Base-by-base conservation (phyloP, 495 filamentous ascomycete genomes). In the Talaromyces borbonicus region DNA sequence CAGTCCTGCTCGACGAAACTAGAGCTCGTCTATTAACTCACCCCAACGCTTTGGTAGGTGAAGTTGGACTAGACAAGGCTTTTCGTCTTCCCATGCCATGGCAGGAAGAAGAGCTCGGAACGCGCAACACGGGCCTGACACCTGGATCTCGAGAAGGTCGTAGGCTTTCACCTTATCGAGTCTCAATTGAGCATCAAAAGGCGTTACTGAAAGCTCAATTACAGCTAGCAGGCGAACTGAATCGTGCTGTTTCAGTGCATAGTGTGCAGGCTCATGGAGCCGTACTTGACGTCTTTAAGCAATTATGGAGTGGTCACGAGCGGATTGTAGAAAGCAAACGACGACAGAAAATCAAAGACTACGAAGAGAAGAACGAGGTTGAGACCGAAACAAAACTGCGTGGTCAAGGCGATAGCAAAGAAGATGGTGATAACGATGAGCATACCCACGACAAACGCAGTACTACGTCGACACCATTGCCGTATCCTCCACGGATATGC, bases 191-290 rank as follows among this genome's bases (percentile, higher is more conserved):
- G 5, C 92, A 98, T 56, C 92, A 98, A 61, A 74, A 75, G 37
- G 67, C 63, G 25, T 58, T 98, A 5, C 65, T 98, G 8, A 74
- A 78, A 54, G 81, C 87, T 4, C 92, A 98, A 61, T 72, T 98
- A n/a, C 67, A 74, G 16, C 71, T 98, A 23, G 93, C 92, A 0
- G 90, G 86, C 8, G 80, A 89, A 56, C 66, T 95, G 67, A 71
- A 76, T 20, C 73, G 90, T 12, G 75, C 89, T 0, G 92, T 90
- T 2, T 90, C 85, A 11, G 71, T 97, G 0, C 92, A 97, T 56
- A 89, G 90, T 19, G 93, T 97, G 12, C 84, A 92, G 58, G 87
- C 85, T 0, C 92, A 96, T 54, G 93, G 92, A 0, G 67, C 80
- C 1, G 54, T 97, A 1, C 83, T 87, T 43, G 86, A 94, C 11